Conservation (phyloP, 345 rosid species). For the Salix koriyanagi region DNA sequence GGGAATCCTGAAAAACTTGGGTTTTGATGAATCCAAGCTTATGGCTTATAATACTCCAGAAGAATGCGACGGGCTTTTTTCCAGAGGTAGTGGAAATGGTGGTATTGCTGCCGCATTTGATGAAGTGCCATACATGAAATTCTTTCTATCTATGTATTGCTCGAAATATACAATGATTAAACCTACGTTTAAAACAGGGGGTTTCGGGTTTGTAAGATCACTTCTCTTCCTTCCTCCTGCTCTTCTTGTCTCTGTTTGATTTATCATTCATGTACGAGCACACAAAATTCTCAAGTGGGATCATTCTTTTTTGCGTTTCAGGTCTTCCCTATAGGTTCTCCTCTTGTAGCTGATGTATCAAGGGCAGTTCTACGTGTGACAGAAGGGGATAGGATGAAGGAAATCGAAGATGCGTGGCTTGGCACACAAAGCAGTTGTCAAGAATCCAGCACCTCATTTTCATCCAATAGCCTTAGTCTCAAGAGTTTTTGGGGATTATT, state of each 20-base stretch:
- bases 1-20: slow-evolving; percentile 19
- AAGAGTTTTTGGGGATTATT: slow-evolving; percentile 13
- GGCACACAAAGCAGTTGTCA: neutral
- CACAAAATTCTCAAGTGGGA: neutral
- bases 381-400: neutral
- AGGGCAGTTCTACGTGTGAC: slow-evolving; percentile 4
- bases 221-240: too few species aligned
- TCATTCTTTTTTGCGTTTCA: neutral
- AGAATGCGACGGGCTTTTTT: slow-evolving; percentile 22
- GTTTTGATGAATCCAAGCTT: slow-evolving; percentile 9
- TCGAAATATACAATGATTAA: slow-evolving; percentile 19
- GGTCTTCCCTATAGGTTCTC: slow-evolving; percentile 15
- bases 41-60: neutral
- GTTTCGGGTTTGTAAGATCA: slow-evolving; percentile 39
- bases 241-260: neutral
- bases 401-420: neutral
- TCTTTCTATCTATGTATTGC: slow-evolving; percentile 21
- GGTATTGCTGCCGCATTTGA: slow-evolving; percentile 38
- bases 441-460: neutral
- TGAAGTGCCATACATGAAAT: slow-evolving; percentile 27
- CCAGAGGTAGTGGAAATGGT: slow-evolving; percentile 12
- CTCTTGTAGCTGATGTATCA: slow-evolving; percentile 7
- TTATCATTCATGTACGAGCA: too few species aligned
- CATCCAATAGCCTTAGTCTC: slow-evolving; percentile 5
- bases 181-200: slow-evolving; percentile 23